Conservation (phyloP, 2,329 filamentous ascomycete species). For the Keithomyces neogunnii region DNA sequence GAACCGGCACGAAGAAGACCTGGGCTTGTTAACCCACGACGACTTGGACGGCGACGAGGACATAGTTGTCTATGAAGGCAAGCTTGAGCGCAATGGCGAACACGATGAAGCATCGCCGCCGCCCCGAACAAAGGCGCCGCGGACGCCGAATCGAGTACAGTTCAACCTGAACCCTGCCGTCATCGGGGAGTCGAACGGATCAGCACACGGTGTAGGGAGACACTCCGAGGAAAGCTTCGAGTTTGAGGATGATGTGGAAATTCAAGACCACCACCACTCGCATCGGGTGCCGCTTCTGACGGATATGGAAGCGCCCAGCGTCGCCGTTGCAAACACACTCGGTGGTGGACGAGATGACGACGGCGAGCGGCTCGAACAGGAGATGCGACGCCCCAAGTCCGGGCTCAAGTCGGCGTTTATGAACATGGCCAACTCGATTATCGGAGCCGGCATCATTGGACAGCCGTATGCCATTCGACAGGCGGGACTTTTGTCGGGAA, state of each 20-base stretch:
- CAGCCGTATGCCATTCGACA: constrained; percentile 96
- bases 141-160: constrained; percentile 61
- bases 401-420: constrained; percentile 85
- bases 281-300: constrained; percentile 68
- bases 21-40: constrained; percentile 19
- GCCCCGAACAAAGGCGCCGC: constrained; percentile 14
- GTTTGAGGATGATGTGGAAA: constrained; percentile 32
- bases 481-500: constrained; percentile 75
- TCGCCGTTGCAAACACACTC: constrained; percentile 52
- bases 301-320: constrained; percentile 73
- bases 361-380: constrained; percentile 39
- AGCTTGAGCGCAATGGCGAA: constrained; percentile 13
- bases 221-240: constrained; percentile 37
- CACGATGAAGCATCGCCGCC: constrained; percentile 8
- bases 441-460: constrained; percentile 66
- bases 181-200: constrained; percentile 20
- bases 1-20: constrained; percentile 22
- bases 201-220: constrained; percentile 2
- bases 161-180: constrained; percentile 54
- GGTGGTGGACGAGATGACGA: constrained; percentile 29
- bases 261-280: constrained; percentile 40
- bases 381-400: constrained; percentile 66
- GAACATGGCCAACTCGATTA: constrained; percentile 99
- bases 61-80: constrained; percentile 12
- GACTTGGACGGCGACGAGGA: constrained; percentile 17